Evolutionary conservation across 2,329 filamentous ascomycete species (phyloP).

Genomic region (Apiospora koreana): DNA sequence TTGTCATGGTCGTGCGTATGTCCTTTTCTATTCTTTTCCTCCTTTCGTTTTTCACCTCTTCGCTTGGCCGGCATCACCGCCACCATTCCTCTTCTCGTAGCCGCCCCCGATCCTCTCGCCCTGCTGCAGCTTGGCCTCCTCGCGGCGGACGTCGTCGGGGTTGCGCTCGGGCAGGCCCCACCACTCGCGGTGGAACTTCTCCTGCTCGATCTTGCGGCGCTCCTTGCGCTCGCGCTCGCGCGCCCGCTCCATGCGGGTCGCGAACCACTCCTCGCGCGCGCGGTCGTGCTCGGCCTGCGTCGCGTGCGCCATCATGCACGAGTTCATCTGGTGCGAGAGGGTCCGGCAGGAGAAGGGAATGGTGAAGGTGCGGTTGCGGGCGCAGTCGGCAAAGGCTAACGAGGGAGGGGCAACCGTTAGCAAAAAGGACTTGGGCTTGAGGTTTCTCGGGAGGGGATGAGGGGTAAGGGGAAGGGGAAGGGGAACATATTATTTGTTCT

Average conservation of each 20-base stretch:
- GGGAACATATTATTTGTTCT: neutral
- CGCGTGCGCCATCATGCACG: conserved; percentile 86
- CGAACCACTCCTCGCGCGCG: conserved; percentile 93
- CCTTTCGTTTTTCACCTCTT: neutral
- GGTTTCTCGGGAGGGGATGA: neutral
- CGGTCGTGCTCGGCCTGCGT: conserved; percentile 83
- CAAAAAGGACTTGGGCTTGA: neutral
- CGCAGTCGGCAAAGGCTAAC: conserved; percentile 88
- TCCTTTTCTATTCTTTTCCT: neutral
- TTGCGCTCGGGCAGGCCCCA: conserved; percentile 64
- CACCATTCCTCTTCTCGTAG: neutral
- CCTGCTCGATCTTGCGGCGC: conserved; percentile 60
- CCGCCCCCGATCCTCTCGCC: conserved; percentile 58
- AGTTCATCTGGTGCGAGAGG: conserved; percentile 85
- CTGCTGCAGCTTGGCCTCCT: conserved; percentile 51
- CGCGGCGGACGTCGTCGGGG: conserved; percentile 47
- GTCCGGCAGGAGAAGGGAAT: conserved; percentile 84
- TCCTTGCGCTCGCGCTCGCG: conserved; percentile 66
- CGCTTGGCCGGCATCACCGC: neutral
- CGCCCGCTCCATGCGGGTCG: conserved; percentile 69
- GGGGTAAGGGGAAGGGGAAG: neutral
- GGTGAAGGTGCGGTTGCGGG: conserved; percentile 80
- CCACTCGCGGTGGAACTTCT: conserved; percentile 67
- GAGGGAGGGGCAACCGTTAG: neutral
- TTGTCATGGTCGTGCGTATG: neutral